Percentiles rank a stretch among this genome's conserved stretches.
Conservation (phyloP, 2,329 filamentous ascomycete species). For the Myriosclerotinia curreyana region DNA sequence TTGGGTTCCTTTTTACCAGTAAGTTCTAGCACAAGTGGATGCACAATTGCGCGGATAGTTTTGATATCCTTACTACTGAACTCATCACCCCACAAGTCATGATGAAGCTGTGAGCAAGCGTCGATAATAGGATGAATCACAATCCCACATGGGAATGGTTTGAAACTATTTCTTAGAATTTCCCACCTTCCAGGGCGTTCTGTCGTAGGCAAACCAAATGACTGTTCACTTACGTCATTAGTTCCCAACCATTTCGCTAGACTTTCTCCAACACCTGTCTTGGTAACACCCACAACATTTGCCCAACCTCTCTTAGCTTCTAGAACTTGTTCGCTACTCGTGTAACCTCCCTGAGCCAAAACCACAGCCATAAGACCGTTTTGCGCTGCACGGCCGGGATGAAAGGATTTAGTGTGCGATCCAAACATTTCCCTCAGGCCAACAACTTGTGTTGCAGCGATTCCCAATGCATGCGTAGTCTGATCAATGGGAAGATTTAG, state of each 20-base stretch:
- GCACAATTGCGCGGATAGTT: conserved; percentile 45
- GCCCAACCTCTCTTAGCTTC: conserved; percentile 55
- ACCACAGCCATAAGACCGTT: conserved; percentile 49
- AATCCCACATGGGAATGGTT: conserved; percentile 56
- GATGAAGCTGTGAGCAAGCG: conserved; percentile 47
- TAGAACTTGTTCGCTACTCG: conserved; percentile 46
- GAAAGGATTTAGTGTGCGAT: conserved; percentile 54
- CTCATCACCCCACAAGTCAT: conserved; percentile 39
- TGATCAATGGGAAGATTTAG: conserved; percentile 43
- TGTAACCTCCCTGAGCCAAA: conserved; percentile 49
- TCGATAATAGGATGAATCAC: conserved; percentile 56
- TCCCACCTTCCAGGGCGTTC: conserved; percentile 44
- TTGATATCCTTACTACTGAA: conserved; percentile 40
- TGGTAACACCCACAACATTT: conserved; percentile 48
- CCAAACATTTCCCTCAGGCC: conserved; percentile 55
- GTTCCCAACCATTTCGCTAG: conserved; percentile 36
- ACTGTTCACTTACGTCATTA: conserved; percentile 27
- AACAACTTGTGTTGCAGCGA: conserved; percentile 52
- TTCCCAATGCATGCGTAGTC: conserved; percentile 50
- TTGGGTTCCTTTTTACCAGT: conserved; percentile 50
- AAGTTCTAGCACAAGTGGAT: conserved; percentile 52
- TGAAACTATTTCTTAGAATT: conserved; percentile 53
- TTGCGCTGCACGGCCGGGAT: conserved; percentile 52
- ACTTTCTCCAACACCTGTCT: conserved; percentile 42
- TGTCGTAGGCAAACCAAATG: conserved; percentile 20